These are phyloP conservation scores for Calonectria pseudoturangicola DNA, from an alignment of 2,329 filamentous ascomycete genomes.

Conservation along the genomic window DNA sequence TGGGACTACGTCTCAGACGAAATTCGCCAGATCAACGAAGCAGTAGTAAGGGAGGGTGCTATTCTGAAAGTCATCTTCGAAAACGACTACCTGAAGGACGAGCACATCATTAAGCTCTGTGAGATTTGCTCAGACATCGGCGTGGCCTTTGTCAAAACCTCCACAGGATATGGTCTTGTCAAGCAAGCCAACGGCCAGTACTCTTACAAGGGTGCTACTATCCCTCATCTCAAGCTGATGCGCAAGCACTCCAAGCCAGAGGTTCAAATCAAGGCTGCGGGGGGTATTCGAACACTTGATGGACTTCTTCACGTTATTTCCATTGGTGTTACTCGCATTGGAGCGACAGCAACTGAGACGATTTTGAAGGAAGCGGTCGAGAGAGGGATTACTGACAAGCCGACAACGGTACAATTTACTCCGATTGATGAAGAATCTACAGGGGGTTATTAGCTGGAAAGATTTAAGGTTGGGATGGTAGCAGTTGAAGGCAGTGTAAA, in stretches of 20 bases:
- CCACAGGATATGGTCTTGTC: constrained; percentile 76
- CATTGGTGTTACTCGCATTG: constrained; percentile 73
- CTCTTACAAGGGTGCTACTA: constrained; percentile 72
- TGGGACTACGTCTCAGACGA: constrained; percentile 75
- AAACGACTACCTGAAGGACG: constrained; percentile 72
- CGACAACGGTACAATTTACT: constrained; percentile 44
- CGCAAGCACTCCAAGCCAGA: constrained; percentile 62
- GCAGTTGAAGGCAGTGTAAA: too few relatives aligned
- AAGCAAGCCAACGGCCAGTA: constrained; percentile 72
- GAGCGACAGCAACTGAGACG: constrained; percentile 71
- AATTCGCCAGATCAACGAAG: constrained; percentile 69
- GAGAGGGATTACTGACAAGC: constrained; percentile 65
- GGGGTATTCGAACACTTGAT: constrained; percentile 74
- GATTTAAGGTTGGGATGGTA: too few relatives aligned
- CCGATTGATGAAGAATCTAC: constrained; percentile 25
- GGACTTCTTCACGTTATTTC: constrained; percentile 73
- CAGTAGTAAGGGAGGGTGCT: constrained; percentile 65
- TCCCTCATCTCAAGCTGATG: constrained; percentile 73
- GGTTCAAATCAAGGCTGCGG: constrained; percentile 75
- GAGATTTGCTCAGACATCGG: constrained; percentile 70
- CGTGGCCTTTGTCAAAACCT: constrained; percentile 77
- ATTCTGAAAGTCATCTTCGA: constrained; percentile 78
- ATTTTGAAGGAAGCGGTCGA: constrained; percentile 73
- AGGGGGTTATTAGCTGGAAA: constrained; percentile 38
- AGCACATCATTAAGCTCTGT: constrained; percentile 72